phyloP scores from a whole-genome alignment of 176 grass and related monocot species.

The Phoenix roebelenii region DNA sequence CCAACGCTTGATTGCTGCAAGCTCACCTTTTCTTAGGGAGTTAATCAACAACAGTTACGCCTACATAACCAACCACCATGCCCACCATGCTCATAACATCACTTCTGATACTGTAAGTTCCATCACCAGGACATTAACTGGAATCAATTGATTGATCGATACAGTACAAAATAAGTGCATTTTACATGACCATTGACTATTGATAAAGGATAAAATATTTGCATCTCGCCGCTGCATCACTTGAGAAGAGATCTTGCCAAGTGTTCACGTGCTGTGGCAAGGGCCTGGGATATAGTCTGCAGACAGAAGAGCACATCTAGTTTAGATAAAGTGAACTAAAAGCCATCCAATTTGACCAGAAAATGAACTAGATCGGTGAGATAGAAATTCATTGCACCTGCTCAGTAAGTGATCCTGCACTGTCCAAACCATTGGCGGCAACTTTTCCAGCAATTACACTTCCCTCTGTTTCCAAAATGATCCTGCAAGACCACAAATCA shows the following conservation, averaged over 20 bases:
- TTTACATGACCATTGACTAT: too few species aligned
- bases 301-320: conserved; percentile 14
- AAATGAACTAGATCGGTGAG: not conserved
- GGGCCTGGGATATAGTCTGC: conserved; percentile 78
- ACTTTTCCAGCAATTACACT: conserved; percentile 77
- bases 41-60: too few species aligned
- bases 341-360: not conserved
- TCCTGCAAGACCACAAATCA: conserved; percentile 28
- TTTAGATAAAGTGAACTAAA: too few species aligned
- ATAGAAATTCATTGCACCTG: conserved; percentile 38
- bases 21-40: too few species aligned
- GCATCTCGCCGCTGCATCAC: conserved; percentile 23
- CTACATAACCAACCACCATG: too few species aligned
- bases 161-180: too few species aligned
- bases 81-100: too few species aligned
- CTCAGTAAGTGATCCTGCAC: conserved; percentile 59
- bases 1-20: too few species aligned
- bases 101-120: too few species aligned
- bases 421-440: conserved; percentile 47
- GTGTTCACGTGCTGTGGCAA: conserved; percentile 85
- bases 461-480: conserved; percentile 85
- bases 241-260: conserved; percentile 91
- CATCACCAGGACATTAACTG: too few species aligned
- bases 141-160: too few species aligned
- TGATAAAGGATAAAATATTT: too few species aligned